Base-by-base conservation (phyloP, 139 green algal species). In the Chlamydomonas schloesseri region DNA sequence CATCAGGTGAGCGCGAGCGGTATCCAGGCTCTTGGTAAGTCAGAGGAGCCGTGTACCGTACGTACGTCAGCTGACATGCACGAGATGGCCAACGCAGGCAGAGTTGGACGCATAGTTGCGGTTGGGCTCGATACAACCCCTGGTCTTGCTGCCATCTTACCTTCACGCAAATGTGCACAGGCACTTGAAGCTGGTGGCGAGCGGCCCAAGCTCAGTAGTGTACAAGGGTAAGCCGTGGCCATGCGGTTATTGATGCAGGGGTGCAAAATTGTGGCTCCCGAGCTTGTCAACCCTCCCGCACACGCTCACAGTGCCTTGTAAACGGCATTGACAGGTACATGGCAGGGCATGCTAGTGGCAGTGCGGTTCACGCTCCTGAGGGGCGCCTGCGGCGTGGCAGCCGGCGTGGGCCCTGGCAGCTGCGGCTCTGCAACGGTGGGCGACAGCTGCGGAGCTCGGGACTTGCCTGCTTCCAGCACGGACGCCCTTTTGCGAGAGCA, bases 141-240 rank as follows among this genome's bases (percentile, higher is more conserved):
- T 26, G 17, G 21, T 17, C 17, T 10, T 67, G 58, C 21, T 67
- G 58, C 17, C 58, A 31, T 9, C 29, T 70, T 64, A 69, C 26
- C 3, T 34, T 20, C 26, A 69, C 26, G 62, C 62, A 10, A 31
- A 4, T n/a, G n/a, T n/a, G n/a, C 37, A 13, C 29, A 82, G 75
- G 36, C 34, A 72, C 58, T 24, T 82, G 15, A 72, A 57, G 37
- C 33, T 23, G 0, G 23, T 82, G 58, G 34, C 58, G 21, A 60
- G 53, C 24, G 37, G 75, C 0, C 75, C 57, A 0, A 58, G 34
- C 23, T 46, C 34, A 8, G 75, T 72, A 1, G 58, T 82, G 6
- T 82, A 82, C 60, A 82, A 58, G 28, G 75, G 75, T 82, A 26
- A 11, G 75, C n/a, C n/a, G n/a, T n/a, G n/a, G n/a, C n/a, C n/a